These are phyloP conservation scores for Roridomyces roridus DNA, from an alignment of 768 basidiomycete species.

Conservation along the genomic window DNA sequence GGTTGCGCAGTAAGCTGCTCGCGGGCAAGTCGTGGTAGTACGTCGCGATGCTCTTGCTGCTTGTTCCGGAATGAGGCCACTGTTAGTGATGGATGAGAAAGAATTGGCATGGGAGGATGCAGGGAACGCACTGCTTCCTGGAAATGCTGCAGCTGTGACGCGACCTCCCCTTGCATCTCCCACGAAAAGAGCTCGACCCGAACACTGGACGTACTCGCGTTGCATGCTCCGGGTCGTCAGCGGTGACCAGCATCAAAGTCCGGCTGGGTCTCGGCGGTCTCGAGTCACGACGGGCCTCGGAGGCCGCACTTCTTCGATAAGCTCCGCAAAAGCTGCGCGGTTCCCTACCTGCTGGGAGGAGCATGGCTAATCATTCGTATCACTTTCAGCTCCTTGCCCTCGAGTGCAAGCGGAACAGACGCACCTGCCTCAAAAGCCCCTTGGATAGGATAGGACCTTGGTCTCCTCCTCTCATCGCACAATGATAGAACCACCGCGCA, in stretches of 20 bases:
- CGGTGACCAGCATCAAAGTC: no score
- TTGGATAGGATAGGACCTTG: no score
- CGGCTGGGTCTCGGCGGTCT: no score
- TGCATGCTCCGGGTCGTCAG: no score
- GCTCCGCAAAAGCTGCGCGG: background rate
- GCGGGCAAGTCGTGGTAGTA: conserved; percentile 93
- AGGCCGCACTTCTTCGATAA: background rate
- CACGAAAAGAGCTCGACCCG: conserved; percentile 64
- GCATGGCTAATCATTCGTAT: no score
- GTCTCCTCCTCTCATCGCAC: conserved; percentile 68
- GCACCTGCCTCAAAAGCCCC: conserved; percentile 62
- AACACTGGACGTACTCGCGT: no score
- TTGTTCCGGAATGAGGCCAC: conserved; percentile 60
- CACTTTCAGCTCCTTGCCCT: no score
- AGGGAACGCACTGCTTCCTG: conserved; percentile 71
- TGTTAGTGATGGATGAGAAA: no score
- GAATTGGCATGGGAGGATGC: conserved; percentile 33
- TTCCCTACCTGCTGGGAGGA: background rate
- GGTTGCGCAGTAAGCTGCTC: conserved; percentile 73
- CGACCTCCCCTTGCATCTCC: conserved; percentile 65
- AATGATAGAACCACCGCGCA: conserved; percentile 74
- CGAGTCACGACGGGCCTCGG: no score
- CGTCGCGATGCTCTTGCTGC: conserved; percentile 56
- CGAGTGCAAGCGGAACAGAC: conserved; percentile 6
- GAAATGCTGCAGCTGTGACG: conserved; percentile 66